These are phyloP conservation scores for Rosa chinensis DNA, from an alignment of 306 rosid species.

Conservation along the genomic window DNA sequence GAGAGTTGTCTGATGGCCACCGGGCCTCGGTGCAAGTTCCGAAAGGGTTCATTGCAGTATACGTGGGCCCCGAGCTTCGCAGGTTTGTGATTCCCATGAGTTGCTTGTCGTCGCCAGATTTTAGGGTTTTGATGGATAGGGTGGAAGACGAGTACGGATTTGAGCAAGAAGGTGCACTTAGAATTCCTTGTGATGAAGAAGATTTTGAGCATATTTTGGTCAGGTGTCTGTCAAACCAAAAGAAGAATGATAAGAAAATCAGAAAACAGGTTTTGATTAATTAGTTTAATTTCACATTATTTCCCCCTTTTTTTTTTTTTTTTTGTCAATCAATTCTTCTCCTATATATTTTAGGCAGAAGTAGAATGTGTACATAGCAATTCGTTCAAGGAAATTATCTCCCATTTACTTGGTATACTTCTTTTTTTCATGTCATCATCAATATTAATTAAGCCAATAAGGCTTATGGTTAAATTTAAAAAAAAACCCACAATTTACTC, in stretches of 20 bases:
- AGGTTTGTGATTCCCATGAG: slow-evolving; percentile 56
- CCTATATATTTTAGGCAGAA: slow-evolving; percentile 4
- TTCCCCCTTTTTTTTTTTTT: background rate
- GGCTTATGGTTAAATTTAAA: no score
- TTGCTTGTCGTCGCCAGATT: slow-evolving; percentile 47
- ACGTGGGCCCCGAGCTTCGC: slow-evolving; percentile 45
- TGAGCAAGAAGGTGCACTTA: slow-evolving; percentile 49
- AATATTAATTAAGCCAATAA: no score
- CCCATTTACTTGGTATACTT: background rate
- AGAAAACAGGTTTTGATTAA: background rate
- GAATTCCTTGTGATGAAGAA: slow-evolving; percentile 60
- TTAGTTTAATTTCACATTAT: background rate
- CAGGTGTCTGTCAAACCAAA: slow-evolving; percentile 21
- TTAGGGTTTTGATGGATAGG: slow-evolving; percentile 45
- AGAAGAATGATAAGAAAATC: slow-evolving; percentile 22
- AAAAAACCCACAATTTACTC: no score
- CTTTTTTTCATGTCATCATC: background rate
- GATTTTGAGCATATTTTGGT: slow-evolving; percentile 38
- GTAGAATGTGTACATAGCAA: slow-evolving; percentile 8
- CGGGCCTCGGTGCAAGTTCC: slow-evolving; percentile 29
- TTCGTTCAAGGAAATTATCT: background rate
- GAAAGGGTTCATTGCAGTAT: slow-evolving; percentile 49
- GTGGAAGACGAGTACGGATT: slow-evolving; percentile 52
- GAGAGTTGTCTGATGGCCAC: background rate
- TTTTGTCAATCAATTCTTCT: background rate